Base-by-base conservation (phyloP, 352 stramenopile genomes). In the Phytophthora constricta region DNA sequence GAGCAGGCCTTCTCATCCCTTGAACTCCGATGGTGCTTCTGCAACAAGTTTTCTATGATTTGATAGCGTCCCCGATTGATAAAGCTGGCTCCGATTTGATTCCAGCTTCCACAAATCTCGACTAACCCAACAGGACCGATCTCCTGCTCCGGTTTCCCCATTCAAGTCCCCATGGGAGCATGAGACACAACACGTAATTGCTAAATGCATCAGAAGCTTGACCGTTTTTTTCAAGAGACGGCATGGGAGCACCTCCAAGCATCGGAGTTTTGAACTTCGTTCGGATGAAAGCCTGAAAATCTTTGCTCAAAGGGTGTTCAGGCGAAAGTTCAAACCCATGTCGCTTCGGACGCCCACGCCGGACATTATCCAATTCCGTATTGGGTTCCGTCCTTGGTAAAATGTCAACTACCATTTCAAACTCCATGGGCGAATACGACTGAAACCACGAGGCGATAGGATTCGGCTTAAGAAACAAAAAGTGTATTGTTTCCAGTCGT, bases 221-320 rank as follows among this genome's bases (percentile, higher is more conserved):
- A 0, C 43, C 49, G 22, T 54, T 56, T 41, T 66, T 60, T 14
- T 23, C 27, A 19, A 49, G 9, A 0, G 53, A 31, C 31, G 62
- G 54, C 0, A 52, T 51, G 0, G 58, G 58, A 5, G 65, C 25
- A 16, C 65, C 65, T 10, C 65, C 65, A 14, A 73, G 27, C 58
- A 73, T 62, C 4, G 53, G 25, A 1, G 65, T 73, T 19, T 42
- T 23, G 16, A 72, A 62, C 43, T 73, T 73, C 47, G 58, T 27
- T 22, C 58, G 53, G 7, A 68, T 73, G 31, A 58, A 73, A 3
- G 58, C 58, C 42, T 68, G 54, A 33, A 54, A 68, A 19, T 49
- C n/a, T 3, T 45, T 17, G 14, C 23, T 2, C 5, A 67, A 48
- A 2, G 52, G 58, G 20, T 72, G 37, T 1, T 23, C 51, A 23